These are phyloP conservation scores for Cyberlindnera lachancei DNA, from an alignment of 805 yeast genomes.

Conservation along the genomic window DNA sequence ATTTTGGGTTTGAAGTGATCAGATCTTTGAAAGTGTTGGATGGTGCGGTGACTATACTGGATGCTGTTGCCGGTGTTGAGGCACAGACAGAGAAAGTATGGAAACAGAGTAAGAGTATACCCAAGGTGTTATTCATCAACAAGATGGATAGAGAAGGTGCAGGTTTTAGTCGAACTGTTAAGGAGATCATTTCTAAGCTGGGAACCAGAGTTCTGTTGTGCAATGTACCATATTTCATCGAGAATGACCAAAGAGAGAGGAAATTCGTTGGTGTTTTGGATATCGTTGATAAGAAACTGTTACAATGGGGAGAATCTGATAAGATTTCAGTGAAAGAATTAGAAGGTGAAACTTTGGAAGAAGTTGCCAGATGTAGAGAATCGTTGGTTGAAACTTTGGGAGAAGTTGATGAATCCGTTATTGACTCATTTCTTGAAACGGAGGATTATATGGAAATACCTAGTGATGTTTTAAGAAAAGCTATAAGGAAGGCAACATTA, in stretches of 20 bases:
- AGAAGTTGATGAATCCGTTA: slow-evolving; percentile 70
- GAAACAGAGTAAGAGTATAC: slow-evolving; percentile 77
- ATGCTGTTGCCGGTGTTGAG: slow-evolving; percentile 97
- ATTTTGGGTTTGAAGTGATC: slow-evolving; percentile 90
- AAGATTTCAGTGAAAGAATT: slow-evolving; percentile 41
- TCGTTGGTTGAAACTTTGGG: slow-evolving; percentile 79
- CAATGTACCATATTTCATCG: slow-evolving; percentile 68
- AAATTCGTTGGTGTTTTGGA: slow-evolving; percentile 70
- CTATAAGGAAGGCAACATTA: slow-evolving; percentile 61
- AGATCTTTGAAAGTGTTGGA: slow-evolving; percentile 86
- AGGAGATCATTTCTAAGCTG: slow-evolving; percentile 70
- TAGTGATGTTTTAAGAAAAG: slow-evolving; percentile 39
- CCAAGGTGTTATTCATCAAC: slow-evolving; percentile 74
- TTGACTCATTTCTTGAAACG: slow-evolving; percentile 68
- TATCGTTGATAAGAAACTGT: slow-evolving; percentile 52
- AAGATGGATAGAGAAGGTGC: slow-evolving; percentile 98
- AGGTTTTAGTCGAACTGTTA: slow-evolving; percentile 84
- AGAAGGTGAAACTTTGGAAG: slow-evolving; percentile 34
- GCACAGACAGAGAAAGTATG: slow-evolving; percentile 98
- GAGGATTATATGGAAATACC: slow-evolving; percentile 70
- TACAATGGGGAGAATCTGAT: slow-evolving; percentile 43
- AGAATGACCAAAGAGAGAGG: slow-evolving; percentile 30
- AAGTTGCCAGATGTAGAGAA: slow-evolving; percentile 52
- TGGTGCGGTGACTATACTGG: slow-evolving; percentile 88
- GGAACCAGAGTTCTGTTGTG: slow-evolving; percentile 66